Base-by-base conservation (phyloP, 495 filamentous ascomycete genomes). In the Umbilicaria muhlenbergii region DNA sequence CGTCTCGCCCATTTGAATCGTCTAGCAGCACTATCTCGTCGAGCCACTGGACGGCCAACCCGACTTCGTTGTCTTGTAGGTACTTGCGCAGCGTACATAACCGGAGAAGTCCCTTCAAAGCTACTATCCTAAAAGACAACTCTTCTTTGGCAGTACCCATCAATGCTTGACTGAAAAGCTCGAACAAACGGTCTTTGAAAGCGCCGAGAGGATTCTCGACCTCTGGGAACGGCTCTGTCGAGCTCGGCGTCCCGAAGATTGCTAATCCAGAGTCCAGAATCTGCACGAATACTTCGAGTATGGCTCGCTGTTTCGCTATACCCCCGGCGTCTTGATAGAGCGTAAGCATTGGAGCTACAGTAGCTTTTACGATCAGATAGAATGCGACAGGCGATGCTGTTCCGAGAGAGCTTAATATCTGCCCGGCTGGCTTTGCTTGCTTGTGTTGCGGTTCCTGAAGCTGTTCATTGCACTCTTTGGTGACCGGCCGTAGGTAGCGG, bases 361-460 rank as follows among this genome's bases (percentile, higher is more conserved):
- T 61, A 12, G 67, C 65, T 50, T 71, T 68, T 1, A 78, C 57
- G 24, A 80, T 54, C 18, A 77, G 59, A 19, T 65, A 63, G 35
- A 74, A 73, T 0, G 75, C 63, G n/a, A 64, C 54, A 0, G 64
- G 54, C n/a, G 73, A 77, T 14, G 75, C 68, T 28, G 63, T 61
- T 5, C 75, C 71, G 11, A 80, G 48, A 12, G 66, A 67, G 11
- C 68, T 62, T 15, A 86, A 54, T 13, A 86, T 81, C 38, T 74
- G 68, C 11, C 78, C 76, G 4, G 75, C 67, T 12, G 81, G 77
- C 56, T 77, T 75, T 10, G 81, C 80, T 52, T 86, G 76, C 55
- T 83, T 84, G 28, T 81, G 78, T 44, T 81, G 80, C n/a, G 81
- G 79, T 48, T 84, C 81, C 48, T 77, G 73, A 3, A 86, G 57